Evolutionary conservation across 495 filamentous ascomycete species (phyloP), one percentile per base, ranked within the genome.

Genomic region (Aspergillus campestris): DNA sequence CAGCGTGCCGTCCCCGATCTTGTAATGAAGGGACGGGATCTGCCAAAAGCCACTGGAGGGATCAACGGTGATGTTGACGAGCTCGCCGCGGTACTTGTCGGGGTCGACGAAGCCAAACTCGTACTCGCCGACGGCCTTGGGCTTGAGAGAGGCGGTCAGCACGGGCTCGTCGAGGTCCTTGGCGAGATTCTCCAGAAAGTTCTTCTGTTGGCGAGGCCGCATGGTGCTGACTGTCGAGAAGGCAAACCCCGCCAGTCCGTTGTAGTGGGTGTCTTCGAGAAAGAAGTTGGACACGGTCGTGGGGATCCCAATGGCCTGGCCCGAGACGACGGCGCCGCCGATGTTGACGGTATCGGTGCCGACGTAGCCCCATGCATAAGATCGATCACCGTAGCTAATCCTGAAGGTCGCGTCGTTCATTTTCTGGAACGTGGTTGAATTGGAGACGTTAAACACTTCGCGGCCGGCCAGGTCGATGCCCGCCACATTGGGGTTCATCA

Each of bases 111-210:
- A 62, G 18, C 88, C 88, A 61, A 92, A 92, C 45, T 87, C 82
- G 58, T 89, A 94, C 47, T 76, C 73, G 35, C 88, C 86, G 6
- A 72, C 67, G 43, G 78, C 70, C 13, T 73, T 62, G 45, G 49
- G 56, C 46, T 80, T 78, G 34, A 92, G 77, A 38, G 82, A 75
- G 18, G 82, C 82, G 3, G 85, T 84, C 62, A 92, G 84, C 15
- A 92, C 62, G 5, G 86, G 85, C 52, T 77, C 64, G 32, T 79
- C 73, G 15, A 94, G 78, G 8, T 60, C 61, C 15, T 68, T 45
- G 50, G 79, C 74, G 38, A 86, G 67, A 56, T 88, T 90, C 47
- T 88, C 86, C 61, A 92, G 91, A 63, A 89, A 92, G 27, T 87
- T 92, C 55, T 80, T 79, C 58, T 88, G 82, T 50, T 68, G 69